Evolutionary conservation across 179 eudicot genomes (phyloP).

Genomic region (Beta corolliflora): DNA sequence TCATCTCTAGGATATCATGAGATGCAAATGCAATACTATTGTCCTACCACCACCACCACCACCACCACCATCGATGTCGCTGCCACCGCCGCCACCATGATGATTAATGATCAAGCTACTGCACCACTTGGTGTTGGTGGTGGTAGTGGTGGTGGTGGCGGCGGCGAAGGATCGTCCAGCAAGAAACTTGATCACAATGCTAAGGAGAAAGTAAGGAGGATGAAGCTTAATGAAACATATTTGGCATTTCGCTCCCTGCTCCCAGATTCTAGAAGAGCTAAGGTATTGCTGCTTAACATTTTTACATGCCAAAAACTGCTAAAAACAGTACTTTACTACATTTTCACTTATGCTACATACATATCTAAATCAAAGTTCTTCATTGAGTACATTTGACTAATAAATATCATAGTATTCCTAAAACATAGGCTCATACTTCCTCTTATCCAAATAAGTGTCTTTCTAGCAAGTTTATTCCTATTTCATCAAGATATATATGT

Average conservation of each 20-base stretch:
- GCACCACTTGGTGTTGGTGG: neutral
- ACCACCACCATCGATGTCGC: neutral
- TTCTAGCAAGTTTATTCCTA: no score
- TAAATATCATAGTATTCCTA: no score
- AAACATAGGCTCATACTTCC: no score
- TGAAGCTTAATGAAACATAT: slow-evolving; percentile 45
- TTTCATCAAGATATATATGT: no score
- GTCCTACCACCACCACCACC: slow-evolving; percentile 2
- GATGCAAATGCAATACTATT: slow-evolving; percentile 10
- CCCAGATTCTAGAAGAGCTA: slow-evolving; percentile 49
- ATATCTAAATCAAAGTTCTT: no score
- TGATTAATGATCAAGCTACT: neutral
- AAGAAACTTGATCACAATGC: slow-evolving; percentile 61
- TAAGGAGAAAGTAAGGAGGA: slow-evolving; percentile 56
- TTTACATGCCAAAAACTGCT: neutral
- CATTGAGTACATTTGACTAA: no score
- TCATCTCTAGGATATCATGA: slow-evolving; percentile 5
- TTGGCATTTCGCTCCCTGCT: slow-evolving; percentile 44
- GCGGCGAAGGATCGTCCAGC: slow-evolving; percentile 25
- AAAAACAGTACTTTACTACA: no score
- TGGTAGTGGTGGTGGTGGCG: slow-evolving; percentile 8
- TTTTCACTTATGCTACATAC: no score
- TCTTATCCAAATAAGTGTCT: no score
- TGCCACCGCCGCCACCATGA: neutral
- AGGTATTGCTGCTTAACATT: slow-evolving; percentile 32